Conservation (phyloP, 1,284 basidiomycete genomes). For the Kalmanozyma brasiliensis region DNA sequence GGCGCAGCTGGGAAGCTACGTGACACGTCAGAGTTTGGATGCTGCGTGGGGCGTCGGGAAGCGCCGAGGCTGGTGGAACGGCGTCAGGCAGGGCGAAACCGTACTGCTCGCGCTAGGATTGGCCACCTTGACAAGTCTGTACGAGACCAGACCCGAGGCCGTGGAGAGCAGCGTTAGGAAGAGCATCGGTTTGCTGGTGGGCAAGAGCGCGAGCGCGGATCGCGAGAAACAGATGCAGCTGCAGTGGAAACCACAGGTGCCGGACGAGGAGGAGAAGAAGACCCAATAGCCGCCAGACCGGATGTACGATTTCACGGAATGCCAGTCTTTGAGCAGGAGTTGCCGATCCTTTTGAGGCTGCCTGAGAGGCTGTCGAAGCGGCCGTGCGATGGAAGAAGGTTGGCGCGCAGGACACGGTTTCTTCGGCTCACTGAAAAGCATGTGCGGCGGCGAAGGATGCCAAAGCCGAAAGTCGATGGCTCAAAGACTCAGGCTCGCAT, state of each 20-base stretch:
- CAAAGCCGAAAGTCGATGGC: too few relatives aligned
- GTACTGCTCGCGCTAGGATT: conserved; percentile 47
- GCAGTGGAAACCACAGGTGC: background rate
- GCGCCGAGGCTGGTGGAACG: conserved; percentile 36
- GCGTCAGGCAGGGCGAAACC: conserved; percentile 28
- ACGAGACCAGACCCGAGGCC: conserved; percentile 43
- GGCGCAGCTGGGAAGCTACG: conserved; percentile 48
- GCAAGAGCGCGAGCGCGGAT: conserved; percentile 22
- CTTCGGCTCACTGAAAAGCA: too few relatives aligned
- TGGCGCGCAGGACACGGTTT: too few relatives aligned
- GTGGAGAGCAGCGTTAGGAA: conserved; percentile 18
- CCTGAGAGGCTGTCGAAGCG: too few relatives aligned
- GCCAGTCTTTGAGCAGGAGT: too few relatives aligned
- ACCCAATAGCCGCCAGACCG: conserved; percentile 9
- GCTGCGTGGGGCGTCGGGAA: conserved; percentile 34
- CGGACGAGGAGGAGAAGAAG: conserved; percentile 10
- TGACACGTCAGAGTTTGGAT: conserved; percentile 33
- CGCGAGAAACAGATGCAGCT: conserved; percentile 23
- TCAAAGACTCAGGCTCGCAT: too few relatives aligned
- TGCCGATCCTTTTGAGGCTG: too few relatives aligned
- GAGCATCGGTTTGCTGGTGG: conserved; percentile 17
- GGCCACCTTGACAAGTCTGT: conserved; percentile 40
- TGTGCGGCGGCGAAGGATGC: too few relatives aligned
- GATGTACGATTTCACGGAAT: too few relatives aligned
- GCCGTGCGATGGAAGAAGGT: too few relatives aligned